A percentile compares a stretch with the other conserved stretches of the same genome.
These are phyloP conservation scores for Cercospora nicotianae DNA, from an alignment of 2,329 filamentous ascomycete species.

Conservation along the genomic window DNA sequence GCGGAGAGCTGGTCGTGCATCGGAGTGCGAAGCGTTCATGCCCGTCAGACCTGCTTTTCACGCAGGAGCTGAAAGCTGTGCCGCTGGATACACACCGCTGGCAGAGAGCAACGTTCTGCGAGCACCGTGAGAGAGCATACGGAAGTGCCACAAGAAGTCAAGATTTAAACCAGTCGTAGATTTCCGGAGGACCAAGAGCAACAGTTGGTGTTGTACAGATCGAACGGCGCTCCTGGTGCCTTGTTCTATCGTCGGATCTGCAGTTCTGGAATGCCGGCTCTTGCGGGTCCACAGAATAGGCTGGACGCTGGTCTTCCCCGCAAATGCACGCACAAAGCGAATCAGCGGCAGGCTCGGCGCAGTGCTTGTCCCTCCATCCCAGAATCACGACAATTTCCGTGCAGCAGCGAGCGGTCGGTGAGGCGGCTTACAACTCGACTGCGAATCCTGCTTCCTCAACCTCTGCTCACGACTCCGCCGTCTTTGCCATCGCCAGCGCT, in stretches of 20 bases:
- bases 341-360: background rate
- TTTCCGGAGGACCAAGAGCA: background rate
- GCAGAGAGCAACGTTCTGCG: background rate
- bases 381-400: background rate
- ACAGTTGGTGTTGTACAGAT: background rate
- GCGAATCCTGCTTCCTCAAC: background rate
- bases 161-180: background rate
- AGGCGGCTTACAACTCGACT: background rate
- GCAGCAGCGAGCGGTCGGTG: constrained; percentile 1
- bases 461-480: background rate
- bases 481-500: background rate
- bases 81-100: background rate
- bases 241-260: background rate
- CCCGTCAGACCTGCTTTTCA: background rate
- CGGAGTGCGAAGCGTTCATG: constrained; percentile 4
- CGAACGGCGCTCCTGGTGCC: background rate
- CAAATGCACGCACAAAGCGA: constrained; percentile 1
- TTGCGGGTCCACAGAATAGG: background rate
- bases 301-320: background rate
- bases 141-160: background rate
- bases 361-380: background rate
- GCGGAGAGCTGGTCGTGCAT: background rate
- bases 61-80: background rate
- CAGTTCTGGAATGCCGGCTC: constrained; percentile 1
- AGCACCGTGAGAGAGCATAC: background rate